Base-by-base conservation (phyloP, 371 early-diverging fungal genomes). In the Basidiobolus meristosporus region DNA sequence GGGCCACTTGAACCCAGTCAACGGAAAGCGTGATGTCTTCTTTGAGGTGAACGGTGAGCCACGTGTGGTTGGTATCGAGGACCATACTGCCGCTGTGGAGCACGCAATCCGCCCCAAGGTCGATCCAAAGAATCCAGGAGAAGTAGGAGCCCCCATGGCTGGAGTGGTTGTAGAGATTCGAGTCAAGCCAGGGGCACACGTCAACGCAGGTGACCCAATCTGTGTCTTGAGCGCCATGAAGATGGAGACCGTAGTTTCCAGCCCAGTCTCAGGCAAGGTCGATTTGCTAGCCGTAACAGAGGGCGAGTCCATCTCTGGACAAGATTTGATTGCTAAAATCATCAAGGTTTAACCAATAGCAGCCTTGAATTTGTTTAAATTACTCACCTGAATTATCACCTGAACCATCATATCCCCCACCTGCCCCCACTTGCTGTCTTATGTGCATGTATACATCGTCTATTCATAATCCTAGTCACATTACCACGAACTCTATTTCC, bases 81-180 rank as follows among this genome's bases (percentile, higher is more conserved):
- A 82, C 45, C 49, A 35, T 31, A 46, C 52, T 31, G 52, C 49
- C 4, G 73, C 74, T 34, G 63, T 67, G 7, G 77, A 74, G 46
- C 60, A 59, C 38, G 64, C 71, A 9, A 57, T 69, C 14, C 77
- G 92, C 20, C 68, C 66, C 34, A 81, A 77, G 55, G 95, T 91
- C 14, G 71, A 82, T 50, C 53, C 76, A 0, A 52, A 62, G 39
- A 70, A 73, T 20, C 75, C 79, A 46, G 76, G 76, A 40, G 85
- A 93, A 38, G 65, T 92, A 26, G 85, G 82, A n/a, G 87, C 89
- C 6, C 92, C 92, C n/a, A 92, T 91, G 92, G 73, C 80, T 20
- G 92, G 95, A 41, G 80, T 85, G 1, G 85, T 95, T 3, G 71
- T 95, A 16, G 92, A 90, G 53, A 66, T 92, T 39, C 73, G 80